phyloP scores from a whole-genome alignment of 495 filamentous ascomycete genomes.

The Penicillium canescens region DNA sequence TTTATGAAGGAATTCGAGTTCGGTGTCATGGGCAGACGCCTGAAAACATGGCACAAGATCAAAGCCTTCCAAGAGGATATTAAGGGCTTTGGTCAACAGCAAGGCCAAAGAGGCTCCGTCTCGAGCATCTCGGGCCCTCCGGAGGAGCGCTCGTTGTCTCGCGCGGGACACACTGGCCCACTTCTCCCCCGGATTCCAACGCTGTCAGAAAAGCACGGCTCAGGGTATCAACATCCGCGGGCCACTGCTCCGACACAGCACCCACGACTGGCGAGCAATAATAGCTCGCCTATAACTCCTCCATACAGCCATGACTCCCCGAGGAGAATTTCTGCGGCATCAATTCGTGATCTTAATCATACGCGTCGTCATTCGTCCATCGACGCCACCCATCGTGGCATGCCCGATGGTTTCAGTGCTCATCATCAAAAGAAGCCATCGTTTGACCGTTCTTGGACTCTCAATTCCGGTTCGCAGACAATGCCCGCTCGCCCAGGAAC shows the following conservation, averaged over 20 bases:
- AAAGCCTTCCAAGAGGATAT: constrained; percentile 86
- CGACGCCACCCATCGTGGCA: constrained; percentile 54
- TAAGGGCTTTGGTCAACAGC: constrained; percentile 36
- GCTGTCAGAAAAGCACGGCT: constrained; percentile 44
- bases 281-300: constrained; percentile 34
- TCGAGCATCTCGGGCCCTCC: constrained; percentile 30
- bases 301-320: constrained; percentile 56
- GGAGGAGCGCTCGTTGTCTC: constrained; percentile 43
- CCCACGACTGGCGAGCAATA: constrained; percentile 36
- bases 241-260: constrained; percentile 33
- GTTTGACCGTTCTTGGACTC: constrained; percentile 88
- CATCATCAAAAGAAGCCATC: constrained; percentile 80
- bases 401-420: constrained; percentile 23
- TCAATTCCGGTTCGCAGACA: constrained; percentile 51
- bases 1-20: constrained; percentile 96
- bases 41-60: constrained; percentile 96
- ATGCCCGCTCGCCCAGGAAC: constrained; percentile 38
- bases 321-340: constrained; percentile 72
- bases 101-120: constrained; percentile 27
- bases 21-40: constrained; percentile 80
- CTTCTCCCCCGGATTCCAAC: constrained; percentile 63
- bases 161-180: constrained; percentile 40
- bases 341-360: constrained; percentile 79
- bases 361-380: constrained; percentile 85
- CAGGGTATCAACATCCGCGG: constrained; percentile 22